Percentiles rank a stretch among this genome's conserved stretches.
phyloP scores from a whole-genome alignment of 371 early-diverging fungal species.

The Actinomortierella ambigua region DNA sequence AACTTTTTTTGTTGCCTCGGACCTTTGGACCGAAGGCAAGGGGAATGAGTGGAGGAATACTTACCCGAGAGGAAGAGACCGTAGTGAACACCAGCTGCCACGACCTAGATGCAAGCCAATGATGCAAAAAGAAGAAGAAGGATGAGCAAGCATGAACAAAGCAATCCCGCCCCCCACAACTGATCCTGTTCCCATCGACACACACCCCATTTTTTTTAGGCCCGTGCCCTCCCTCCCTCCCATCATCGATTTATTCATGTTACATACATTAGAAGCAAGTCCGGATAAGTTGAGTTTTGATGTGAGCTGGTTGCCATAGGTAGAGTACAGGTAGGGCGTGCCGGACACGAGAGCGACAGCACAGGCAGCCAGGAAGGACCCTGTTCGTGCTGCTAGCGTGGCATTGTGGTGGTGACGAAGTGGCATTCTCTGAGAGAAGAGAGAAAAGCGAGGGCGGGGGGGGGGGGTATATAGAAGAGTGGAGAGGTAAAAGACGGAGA shows the following conservation, averaged over 20 bases:
- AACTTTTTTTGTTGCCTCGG: too few species aligned
- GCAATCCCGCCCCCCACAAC: too few species aligned
- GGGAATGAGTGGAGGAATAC: too few species aligned
- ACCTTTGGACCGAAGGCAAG: too few species aligned
- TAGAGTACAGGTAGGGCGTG: constrained; percentile 44
- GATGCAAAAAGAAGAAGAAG: not conserved
- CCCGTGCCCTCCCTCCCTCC: too few species aligned
- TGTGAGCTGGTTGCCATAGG: constrained; percentile 45
- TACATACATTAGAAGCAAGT: constrained; percentile 36
- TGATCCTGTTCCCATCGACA: too few species aligned
- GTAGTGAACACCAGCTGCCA: constrained; percentile 42
- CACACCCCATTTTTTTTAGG: too few species aligned
- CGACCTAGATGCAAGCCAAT: constrained; percentile 7
- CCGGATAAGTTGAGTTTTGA: constrained; percentile 30
- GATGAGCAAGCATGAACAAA: not conserved
- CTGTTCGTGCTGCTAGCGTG: constrained; percentile 16
- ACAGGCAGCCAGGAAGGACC: constrained; percentile 39
- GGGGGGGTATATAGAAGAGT: not conserved
- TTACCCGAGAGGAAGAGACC: constrained; percentile 45
- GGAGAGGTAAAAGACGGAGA: not conserved
- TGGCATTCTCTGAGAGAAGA: not conserved
- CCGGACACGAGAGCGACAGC: constrained; percentile 42
- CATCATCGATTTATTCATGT: too few species aligned
- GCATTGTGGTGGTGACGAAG: constrained; percentile 5
- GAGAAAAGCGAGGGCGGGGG: not conserved